Base-by-base conservation (phyloP, 441 rosid genomes). In the Francoa sonchifolia region DNA sequence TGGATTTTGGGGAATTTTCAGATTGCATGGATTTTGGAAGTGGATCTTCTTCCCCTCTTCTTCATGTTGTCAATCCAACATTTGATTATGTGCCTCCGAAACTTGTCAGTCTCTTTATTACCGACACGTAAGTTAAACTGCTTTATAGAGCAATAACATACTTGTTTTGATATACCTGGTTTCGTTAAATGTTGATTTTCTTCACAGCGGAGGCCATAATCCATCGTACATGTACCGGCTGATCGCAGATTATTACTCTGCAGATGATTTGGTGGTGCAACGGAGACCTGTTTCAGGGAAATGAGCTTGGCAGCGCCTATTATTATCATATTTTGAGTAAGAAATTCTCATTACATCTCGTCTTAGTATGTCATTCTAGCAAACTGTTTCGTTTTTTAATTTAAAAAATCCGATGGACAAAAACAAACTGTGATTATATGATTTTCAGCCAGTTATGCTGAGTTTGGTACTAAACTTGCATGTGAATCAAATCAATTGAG, bases 71-170 rank as follows among this genome's bases (percentile, higher is more conserved):
- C 58, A 90, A 90, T 57, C 99, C 96, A 48, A 65, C 82, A 12
- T 90, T 90, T 49, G 95, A 86, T 63, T 90, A 79, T 62, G 95
- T 90, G 38, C 99, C 99, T 23, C 95, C 96, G n/a, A 76, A 74
- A 70, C 94, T 83, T 60, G 95, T 86, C 61, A 90, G 90, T 50
- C 81, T 86, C 53, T 86, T 86, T 47, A 86, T 90, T 27, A 90
- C 99, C 50, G 99, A 86, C 52, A 86, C 84, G 95, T 90, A 75
- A 83, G 99, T 71, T 36, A 29, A 23, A 21, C 51, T 31, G 19
- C 48, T 33, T 31, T 53, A 25, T 2, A 27, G 40, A 18, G 39
- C 19, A 49, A 28, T 20, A n/a, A n/a, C n/a, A n/a, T n/a, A n/a
- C n/a, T n/a, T n/a, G n/a, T n/a, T n/a, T n/a, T n/a, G n/a, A n/a